phyloP scores from a whole-genome alignment of 768 basidiomycete species.

The Suillus lakei region DNA sequence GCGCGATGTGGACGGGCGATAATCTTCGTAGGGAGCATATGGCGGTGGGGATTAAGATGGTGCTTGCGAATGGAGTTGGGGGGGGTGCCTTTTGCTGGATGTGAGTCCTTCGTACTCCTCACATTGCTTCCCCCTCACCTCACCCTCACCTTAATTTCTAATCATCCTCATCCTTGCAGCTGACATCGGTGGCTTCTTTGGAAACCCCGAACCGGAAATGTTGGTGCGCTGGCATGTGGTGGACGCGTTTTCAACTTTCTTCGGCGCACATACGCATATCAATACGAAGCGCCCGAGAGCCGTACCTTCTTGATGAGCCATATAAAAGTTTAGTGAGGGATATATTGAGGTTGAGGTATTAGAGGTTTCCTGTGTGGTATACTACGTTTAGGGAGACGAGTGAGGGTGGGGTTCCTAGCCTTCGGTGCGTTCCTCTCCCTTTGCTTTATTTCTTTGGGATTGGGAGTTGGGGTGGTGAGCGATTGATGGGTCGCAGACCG shows the following conservation, averaged over 20 bases:
- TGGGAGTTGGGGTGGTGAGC: too few relatives aligned
- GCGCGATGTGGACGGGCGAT: conserved; percentile 99
- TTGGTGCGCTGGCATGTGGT: conserved; percentile 97
- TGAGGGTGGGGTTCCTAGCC: conserved; percentile 77
- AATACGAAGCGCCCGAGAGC: conserved; percentile 97
- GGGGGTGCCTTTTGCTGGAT: conserved; percentile 90
- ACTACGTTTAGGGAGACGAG: conserved; percentile 94
- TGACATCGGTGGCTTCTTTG: conserved; percentile 98
- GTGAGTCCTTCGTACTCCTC: conserved; percentile 51
- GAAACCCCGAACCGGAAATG: conserved; percentile 94
- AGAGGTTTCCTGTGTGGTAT: conserved; percentile 92
- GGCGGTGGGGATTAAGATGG: conserved; percentile 92
- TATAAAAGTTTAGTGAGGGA: conserved; percentile 83
- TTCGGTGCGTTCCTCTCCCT: conserved; percentile 59
- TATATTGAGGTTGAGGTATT: conserved; percentile 80
- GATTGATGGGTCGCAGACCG: conserved; percentile 56
- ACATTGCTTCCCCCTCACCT: neutral
- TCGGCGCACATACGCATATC: conserved; percentile 97
- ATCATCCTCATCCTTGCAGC: conserved; percentile 49
- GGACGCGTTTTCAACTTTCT: conserved; percentile 94
- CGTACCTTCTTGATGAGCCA: conserved; percentile 89
- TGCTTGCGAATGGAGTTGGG: conserved; percentile 85
- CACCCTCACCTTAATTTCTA: neutral
- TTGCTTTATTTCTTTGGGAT: too few relatives aligned
- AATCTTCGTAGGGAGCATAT: conserved; percentile 99